These are phyloP conservation scores for Hyphopichia fennica DNA, from an alignment of 1,139 yeast genomes.

Conservation along the genomic window DNA sequence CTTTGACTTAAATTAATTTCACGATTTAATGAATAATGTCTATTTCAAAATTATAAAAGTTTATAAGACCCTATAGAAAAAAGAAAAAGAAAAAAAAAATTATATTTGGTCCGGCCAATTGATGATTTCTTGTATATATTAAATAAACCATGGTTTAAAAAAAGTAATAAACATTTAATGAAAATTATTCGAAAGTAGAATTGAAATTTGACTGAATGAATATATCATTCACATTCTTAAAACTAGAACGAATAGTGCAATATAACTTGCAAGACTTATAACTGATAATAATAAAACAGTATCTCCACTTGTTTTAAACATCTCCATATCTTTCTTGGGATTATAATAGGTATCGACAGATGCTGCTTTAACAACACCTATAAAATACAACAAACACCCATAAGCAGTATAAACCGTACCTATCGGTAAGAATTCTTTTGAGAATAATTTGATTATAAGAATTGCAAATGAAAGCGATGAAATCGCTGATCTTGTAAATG, in stretches of 20 bases:
- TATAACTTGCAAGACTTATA: constrained; percentile 47
- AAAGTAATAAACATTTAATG: background rate
- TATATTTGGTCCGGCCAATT: background rate
- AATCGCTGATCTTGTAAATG: constrained; percentile 55
- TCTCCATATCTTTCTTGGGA: constrained; percentile 37
- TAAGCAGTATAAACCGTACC: constrained; percentile 55
- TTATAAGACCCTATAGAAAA: background rate
- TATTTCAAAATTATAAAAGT: background rate
- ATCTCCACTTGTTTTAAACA: constrained; percentile 53
- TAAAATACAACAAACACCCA: constrained; percentile 47
- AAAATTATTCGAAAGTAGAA: background rate
- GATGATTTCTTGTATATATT: background rate
- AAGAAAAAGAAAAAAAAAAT: background rate
- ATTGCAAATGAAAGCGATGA: constrained; percentile 47
- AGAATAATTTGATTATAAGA: constrained; percentile 52
- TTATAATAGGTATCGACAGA: constrained; percentile 49
- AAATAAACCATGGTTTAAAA: background rate
- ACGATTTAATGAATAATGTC: background rate
- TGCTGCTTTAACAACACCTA: constrained; percentile 48
- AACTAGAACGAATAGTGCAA: constrained; percentile 43
- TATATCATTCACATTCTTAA: constrained; percentile 26
- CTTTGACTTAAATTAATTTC: constrained; percentile 23
- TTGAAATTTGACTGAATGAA: background rate
- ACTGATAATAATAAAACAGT: constrained; percentile 43
- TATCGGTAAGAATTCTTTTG: constrained; percentile 51